Evolutionary conservation across 2,329 filamentous ascomycete species (phyloP).

Genomic region (Colletotrichum siamense): DNA sequence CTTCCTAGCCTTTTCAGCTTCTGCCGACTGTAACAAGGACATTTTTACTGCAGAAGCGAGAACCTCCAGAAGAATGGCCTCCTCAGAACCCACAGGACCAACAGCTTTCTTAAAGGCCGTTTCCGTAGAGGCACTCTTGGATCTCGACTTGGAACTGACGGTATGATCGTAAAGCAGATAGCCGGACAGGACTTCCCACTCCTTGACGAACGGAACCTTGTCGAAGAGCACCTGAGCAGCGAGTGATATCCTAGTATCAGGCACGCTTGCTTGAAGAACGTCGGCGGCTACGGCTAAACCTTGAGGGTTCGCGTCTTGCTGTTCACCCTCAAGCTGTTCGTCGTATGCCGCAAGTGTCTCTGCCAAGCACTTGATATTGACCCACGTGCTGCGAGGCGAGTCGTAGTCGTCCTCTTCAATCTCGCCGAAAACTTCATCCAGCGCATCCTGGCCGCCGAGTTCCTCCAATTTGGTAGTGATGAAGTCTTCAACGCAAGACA

Average conservation of each 20-base stretch:
- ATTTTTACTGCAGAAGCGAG: constrained; percentile 83
- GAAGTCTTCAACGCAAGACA: constrained; percentile 82
- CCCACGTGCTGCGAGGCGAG: constrained; percentile 81
- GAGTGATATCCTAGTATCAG: constrained; percentile 83
- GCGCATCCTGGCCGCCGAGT: constrained; percentile 77
- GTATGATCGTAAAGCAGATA: constrained; percentile 95
- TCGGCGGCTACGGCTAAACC: constrained; percentile 56
- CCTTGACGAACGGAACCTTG: constrained; percentile 77
- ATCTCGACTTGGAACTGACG: constrained; percentile 59
- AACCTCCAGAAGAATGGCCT: constrained; percentile 85
- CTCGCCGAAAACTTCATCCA: constrained; percentile 77
- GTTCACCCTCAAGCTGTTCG: constrained; percentile 65
- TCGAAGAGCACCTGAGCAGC: constrained; percentile 88
- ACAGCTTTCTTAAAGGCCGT: constrained; percentile 73
- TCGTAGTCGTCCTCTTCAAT: constrained; percentile 79
- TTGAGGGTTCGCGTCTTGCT: constrained; percentile 48
- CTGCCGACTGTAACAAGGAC: constrained; percentile 69
- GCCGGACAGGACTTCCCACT: constrained; percentile 88
- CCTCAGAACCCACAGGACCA: constrained; percentile 77
- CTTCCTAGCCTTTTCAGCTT: constrained; percentile 66
- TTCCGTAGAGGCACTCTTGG: constrained; percentile 62
- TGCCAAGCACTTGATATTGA: constrained; percentile 88
- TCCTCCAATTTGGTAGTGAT: constrained; percentile 83
- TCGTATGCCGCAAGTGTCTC: constrained; percentile 87
- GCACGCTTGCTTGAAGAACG: constrained; percentile 66